Evolutionary conservation across 129 eudicot species (phyloP), one percentile per base, ranked within the genome.

Genomic region (Helianthus tuberosus): DNA sequence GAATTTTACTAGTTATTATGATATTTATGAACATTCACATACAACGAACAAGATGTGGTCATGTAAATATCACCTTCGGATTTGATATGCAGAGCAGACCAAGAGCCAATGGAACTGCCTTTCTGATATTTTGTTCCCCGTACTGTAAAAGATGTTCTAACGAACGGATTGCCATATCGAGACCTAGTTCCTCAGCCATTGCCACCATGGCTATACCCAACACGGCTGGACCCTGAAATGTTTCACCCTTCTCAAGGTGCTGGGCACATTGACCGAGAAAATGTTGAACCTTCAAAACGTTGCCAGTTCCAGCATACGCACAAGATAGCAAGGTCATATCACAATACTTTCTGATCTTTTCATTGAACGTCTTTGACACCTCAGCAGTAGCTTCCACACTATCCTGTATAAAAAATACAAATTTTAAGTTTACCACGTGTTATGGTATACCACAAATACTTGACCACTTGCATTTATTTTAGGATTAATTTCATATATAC

Each of bases 241-340:
- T 88, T 87, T 95, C 97, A 62, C 96, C 90, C 77, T 95, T 95
- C 69, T 91, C 99, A 57, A 91, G 96, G 91, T 95, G 99, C 65
- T 87, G 94, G 1, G 94, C 97, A 80, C 98, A 94, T 68, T 95
- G 97, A 74, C 99, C 97, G 52, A 95, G 91, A 75, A 95, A 85
- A 77, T 89, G 96, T 80, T 95, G 99, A 9, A 95, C 99, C 97
- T 95, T 95, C 35, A 95, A 82, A 17, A 95, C 99, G 35, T 95
- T 95, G 70, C 99, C 99, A 1, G 97, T 95, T 49, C 99, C 99
- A 13, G 99, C 99, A 84, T 94, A 95, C 16, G 99, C 99, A 84
- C 99, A 95, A 27, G 99, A 86, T 13, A 86, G 89, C 52, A 95
- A 80, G 66, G 96, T 95, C 99, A 95, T 91, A 72, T 95, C 97